A percentile compares a stretch with the other conserved stretches of the same genome.
phyloP scores from a whole-genome alignment of 495 filamentous ascomycete species.

The Penicillium ochrochloron region DNA sequence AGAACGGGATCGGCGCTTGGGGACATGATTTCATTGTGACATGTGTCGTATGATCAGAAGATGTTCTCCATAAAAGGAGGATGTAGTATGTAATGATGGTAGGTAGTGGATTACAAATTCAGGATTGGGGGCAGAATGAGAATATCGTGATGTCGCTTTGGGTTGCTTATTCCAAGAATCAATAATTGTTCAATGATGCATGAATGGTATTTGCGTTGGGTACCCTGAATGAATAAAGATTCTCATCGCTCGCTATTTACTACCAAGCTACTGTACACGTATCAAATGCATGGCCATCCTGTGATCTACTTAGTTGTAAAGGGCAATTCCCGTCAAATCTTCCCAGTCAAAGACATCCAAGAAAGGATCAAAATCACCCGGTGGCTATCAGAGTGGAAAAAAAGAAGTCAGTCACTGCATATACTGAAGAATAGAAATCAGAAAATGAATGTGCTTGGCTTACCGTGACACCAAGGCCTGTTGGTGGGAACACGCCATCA shows the following conservation, averaged over 20 bases:
- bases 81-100: not conserved
- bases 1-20: constrained; percentile 10
- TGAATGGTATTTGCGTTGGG: not conserved
- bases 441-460: constrained; percentile 11
- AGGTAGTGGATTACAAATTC: not conserved
- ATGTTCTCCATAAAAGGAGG: not conserved
- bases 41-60: not conserved
- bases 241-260: not conserved
- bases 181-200: not conserved
- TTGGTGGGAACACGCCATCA: constrained; percentile 30
- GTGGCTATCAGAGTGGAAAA: constrained; percentile 27
- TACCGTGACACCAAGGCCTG: constrained; percentile 37
- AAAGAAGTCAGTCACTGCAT: not conserved
- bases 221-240: not conserved
- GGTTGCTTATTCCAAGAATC: not conserved
- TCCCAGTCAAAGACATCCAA: constrained; percentile 53
- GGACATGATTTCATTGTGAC: constrained; percentile 22
- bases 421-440: not conserved
- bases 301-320: constrained; percentile 28
- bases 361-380: constrained; percentile 48
- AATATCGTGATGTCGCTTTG: not conserved
- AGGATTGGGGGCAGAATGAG: not conserved
- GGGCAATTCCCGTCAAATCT: constrained; percentile 43
- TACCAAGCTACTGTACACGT: not conserved
- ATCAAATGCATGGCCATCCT: not conserved